phyloP scores from a whole-genome alignment of 2,329 filamentous ascomycete genomes.

The Alternaria metachromatica region DNA sequence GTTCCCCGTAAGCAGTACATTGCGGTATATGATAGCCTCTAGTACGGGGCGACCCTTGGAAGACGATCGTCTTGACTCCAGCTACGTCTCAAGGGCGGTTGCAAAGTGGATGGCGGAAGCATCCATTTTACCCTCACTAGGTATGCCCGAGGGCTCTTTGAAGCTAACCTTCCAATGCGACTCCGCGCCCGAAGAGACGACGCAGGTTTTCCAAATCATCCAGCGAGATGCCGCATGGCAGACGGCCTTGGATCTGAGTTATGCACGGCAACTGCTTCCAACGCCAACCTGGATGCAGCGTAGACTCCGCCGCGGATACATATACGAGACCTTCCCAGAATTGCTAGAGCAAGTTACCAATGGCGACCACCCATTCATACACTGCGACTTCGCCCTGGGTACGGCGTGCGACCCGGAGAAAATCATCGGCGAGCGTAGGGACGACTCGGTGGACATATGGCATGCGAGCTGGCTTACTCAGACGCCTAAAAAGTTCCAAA shows the following conservation, averaged over 20 bases:
- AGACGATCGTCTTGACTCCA: neutral
- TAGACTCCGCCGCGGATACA: neutral
- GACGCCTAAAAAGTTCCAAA: neutral
- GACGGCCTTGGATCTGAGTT: neutral
- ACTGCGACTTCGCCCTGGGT: neutral
- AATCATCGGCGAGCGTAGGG: neutral
- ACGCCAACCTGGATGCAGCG: neutral
- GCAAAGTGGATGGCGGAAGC: neutral
- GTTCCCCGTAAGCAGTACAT: neutral
- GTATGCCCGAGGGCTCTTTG: neutral
- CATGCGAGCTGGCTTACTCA: neutral
- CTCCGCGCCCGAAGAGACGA: neutral
- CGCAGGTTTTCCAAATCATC: accelerated
- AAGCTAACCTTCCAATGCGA: neutral
- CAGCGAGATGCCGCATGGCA: neutral
- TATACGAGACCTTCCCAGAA: neutral
- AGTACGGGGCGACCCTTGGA: neutral
- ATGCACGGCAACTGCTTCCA: neutral
- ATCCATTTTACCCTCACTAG: neutral
- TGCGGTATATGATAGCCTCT: too few relatives aligned
- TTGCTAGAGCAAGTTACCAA: neutral
- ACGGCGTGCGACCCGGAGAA: neutral
- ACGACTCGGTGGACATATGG: neutral
- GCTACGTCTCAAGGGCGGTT: neutral
- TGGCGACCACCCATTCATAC: neutral